These are phyloP conservation scores for Rhynchosporium graminicola DNA, from an alignment of 2,329 filamentous ascomycete genomes.

Conservation along the genomic window DNA sequence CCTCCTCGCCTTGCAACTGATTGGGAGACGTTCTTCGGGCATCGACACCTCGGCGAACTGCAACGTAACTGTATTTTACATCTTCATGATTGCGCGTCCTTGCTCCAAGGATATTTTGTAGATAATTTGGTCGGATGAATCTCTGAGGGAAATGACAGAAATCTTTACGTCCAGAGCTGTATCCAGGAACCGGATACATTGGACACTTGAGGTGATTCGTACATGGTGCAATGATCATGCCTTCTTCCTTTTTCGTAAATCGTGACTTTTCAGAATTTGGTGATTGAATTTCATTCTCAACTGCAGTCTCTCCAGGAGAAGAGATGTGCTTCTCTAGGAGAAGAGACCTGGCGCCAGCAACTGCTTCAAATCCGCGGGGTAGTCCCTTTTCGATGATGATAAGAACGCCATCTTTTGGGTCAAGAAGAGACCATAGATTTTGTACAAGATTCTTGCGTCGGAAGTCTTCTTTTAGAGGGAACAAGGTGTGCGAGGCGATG, in stretches of 20 bases:
- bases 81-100: constrained; percentile 82
- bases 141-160: constrained; percentile 91
- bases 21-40: constrained; percentile 45
- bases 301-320: constrained; percentile 54
- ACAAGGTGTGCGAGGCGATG: constrained; percentile 81
- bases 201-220: constrained; percentile 88
- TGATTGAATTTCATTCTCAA: constrained; percentile 40
- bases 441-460: constrained; percentile 77
- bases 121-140: constrained; percentile 79
- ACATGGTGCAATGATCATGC: constrained; percentile 73
- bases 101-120: constrained; percentile 73
- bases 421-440: constrained; percentile 86
- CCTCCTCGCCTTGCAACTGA: constrained; percentile 54
- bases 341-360: constrained; percentile 80
- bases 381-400: constrained; percentile 90
- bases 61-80: constrained; percentile 85
- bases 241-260: constrained; percentile 52
- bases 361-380: constrained; percentile 86
- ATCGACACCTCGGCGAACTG: constrained; percentile 72
- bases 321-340: constrained; percentile 75
- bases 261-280: constrained; percentile 28
- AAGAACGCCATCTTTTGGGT: constrained; percentile 81
- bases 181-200: constrained; percentile 76
- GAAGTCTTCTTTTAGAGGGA: constrained; percentile 73
- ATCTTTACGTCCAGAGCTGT: constrained; percentile 75